Conservation (phyloP, 192 early-diverging fungal species). For the Cladochytrium replicatum region DNA sequence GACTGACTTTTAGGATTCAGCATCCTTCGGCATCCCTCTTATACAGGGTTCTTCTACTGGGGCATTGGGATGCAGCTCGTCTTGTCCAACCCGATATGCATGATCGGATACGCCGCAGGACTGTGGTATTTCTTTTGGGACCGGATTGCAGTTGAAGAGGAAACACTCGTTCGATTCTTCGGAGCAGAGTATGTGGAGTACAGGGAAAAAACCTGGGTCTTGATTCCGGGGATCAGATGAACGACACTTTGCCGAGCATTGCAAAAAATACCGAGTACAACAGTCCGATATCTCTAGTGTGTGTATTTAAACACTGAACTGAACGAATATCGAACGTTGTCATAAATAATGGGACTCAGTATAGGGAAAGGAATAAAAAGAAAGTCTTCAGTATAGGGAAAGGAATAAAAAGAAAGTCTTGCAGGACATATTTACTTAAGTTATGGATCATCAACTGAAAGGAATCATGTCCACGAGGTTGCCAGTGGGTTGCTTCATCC, state of each 20-base stretch:
- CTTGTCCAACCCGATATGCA: constrained; percentile 68
- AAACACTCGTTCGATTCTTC: constrained; percentile 66
- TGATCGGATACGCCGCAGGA: constrained; percentile 51
- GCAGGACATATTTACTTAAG: too few relatives aligned
- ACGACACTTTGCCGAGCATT: too few relatives aligned
- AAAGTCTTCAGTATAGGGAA: too few relatives aligned
- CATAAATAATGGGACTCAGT: too few relatives aligned
- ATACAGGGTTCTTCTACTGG: constrained; percentile 94
- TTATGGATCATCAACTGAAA: too few relatives aligned
- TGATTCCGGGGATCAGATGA: constrained; percentile 68
- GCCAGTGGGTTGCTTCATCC: constrained; percentile 63
- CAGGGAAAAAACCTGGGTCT: constrained; percentile 46
- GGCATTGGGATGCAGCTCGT: constrained; percentile 66
- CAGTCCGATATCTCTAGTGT: too few relatives aligned
- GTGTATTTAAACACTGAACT: too few relatives aligned
- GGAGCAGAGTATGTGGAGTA: constrained; percentile 67
- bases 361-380: too few relatives aligned
- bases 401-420: too few relatives aligned
- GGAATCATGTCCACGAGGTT: constrained; percentile 61
- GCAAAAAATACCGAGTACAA: too few relatives aligned
- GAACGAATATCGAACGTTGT: too few relatives aligned
- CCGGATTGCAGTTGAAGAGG: constrained; percentile 74
- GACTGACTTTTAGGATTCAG: too few relatives aligned
- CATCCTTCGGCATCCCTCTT: constrained; percentile 83
- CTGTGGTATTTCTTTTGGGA: constrained; percentile 67